Evolutionary conservation across 2,329 filamentous ascomycete species (phyloP).

Genomic region (Emydomyces testavorans): DNA sequence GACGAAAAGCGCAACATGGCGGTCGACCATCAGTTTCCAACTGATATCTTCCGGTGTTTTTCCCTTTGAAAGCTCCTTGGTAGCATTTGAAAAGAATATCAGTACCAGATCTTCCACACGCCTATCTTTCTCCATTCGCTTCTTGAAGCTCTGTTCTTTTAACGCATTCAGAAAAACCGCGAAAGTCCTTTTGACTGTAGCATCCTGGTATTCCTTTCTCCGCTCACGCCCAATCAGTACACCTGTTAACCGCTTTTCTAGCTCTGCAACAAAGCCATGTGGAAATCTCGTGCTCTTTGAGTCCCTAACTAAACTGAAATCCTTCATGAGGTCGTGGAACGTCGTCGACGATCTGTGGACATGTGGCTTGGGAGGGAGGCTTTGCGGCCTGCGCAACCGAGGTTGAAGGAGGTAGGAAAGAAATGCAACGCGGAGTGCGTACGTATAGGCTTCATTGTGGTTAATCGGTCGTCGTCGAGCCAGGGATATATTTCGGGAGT

Average conservation of each 20-base stretch:
- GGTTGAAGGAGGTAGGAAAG: slow-evolving; percentile 89
- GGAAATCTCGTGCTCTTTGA: slow-evolving; percentile 60
- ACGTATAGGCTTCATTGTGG: slow-evolving; percentile 75
- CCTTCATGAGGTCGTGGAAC: slow-evolving; percentile 75
- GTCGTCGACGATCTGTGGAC: slow-evolving; percentile 58
- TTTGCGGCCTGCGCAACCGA: slow-evolving; percentile 78
- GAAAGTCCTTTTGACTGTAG: slow-evolving; percentile 85
- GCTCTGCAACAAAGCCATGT: slow-evolving; percentile 56
- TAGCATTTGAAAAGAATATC: slow-evolving; percentile 92
- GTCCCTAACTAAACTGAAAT: slow-evolving; percentile 60
- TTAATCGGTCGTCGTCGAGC: slow-evolving; percentile 35
- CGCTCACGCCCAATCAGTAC: slow-evolving; percentile 72
- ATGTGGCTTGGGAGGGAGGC: slow-evolving; percentile 50
- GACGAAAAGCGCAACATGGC: slow-evolving; percentile 89
- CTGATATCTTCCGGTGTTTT: slow-evolving; percentile 67
- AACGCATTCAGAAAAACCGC: slow-evolving; percentile 88
- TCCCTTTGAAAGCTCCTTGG: slow-evolving; percentile 74
- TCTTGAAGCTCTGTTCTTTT: slow-evolving; percentile 77
- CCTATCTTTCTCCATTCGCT: slow-evolving; percentile 85
- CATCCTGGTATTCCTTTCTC: slow-evolving; percentile 79
- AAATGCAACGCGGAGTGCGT: slow-evolving; percentile 80
- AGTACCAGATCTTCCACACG: slow-evolving; percentile 84
- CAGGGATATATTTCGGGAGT: slow-evolving; percentile 35
- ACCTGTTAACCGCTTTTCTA: slow-evolving; percentile 68
- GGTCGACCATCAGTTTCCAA: slow-evolving; percentile 85